phyloP scores from a whole-genome alignment of 2,329 filamentous ascomycete species.

The Xylaria hypoxylon region DNA sequence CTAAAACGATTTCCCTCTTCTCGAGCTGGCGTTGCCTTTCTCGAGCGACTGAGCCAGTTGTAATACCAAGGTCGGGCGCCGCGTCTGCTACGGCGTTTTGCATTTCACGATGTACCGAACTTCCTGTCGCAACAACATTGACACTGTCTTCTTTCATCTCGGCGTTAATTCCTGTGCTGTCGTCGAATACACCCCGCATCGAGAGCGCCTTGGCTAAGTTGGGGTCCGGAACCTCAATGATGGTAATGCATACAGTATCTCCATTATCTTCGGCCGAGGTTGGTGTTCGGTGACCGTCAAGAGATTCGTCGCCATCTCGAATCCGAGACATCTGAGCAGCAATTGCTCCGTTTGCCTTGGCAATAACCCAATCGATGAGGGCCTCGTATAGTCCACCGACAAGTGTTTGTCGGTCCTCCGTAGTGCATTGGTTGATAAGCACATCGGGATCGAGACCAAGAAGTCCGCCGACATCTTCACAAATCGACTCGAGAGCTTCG shows the following conservation, averaged over 20 bases:
- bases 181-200: constrained; percentile 92
- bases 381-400: constrained; percentile 93
- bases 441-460: constrained; percentile 89
- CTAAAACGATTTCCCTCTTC: constrained; percentile 82
- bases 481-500: constrained; percentile 85
- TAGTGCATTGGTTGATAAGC: constrained; percentile 81
- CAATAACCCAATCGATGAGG: constrained; percentile 92
- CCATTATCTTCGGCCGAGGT: constrained; percentile 76
- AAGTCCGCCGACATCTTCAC: constrained; percentile 88
- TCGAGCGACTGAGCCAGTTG: constrained; percentile 72
- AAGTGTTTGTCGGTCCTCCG: constrained; percentile 83
- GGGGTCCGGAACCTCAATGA: constrained; percentile 86
- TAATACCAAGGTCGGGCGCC: constrained; percentile 82
- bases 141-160: constrained; percentile 98
- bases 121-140: constrained; percentile 77
- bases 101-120: constrained; percentile 89
- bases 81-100: constrained; percentile 81
- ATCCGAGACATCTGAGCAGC: constrained; percentile 76
- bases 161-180: constrained; percentile 89
- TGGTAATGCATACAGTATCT: constrained; percentile 88
- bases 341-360: constrained; percentile 89
- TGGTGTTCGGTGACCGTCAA: constrained; percentile 73
- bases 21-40: constrained; percentile 84
- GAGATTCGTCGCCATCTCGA: constrained; percentile 74
- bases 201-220: constrained; percentile 87